These are phyloP conservation scores for Trichoderma harzianum DNA, from an alignment of 2,329 filamentous ascomycete genomes.

Conservation along the genomic window DNA sequence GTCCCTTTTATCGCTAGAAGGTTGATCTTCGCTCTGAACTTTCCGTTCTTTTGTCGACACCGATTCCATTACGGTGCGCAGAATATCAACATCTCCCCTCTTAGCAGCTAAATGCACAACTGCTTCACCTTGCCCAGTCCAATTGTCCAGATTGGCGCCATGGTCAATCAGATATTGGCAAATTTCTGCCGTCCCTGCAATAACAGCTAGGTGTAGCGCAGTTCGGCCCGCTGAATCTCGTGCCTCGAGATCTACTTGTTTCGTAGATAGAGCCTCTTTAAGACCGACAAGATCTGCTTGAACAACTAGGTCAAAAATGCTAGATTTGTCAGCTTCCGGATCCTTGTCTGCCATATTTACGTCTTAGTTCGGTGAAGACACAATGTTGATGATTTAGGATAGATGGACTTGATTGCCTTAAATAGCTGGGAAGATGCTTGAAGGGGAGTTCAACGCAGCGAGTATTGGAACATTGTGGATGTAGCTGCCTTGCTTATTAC, in stretches of 20 bases:
- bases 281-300: background rate
- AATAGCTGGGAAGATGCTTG: no score
- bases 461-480: background rate
- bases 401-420: background rate
- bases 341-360: background rate
- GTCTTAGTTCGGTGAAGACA: background rate
- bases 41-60: background rate
- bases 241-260: background rate
- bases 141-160: background rate
- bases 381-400: background rate
- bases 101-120: background rate
- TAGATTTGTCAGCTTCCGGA: no score
- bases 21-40: background rate
- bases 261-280: background rate
- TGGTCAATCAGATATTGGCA: background rate
- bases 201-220: background rate
- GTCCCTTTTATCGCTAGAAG: background rate
- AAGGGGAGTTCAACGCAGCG: background rate
- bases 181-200: background rate
- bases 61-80: background rate
- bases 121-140: conserved; percentile 1
- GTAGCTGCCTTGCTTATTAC: background rate
- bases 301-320: background rate
- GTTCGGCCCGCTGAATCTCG: background rate
- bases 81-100: background rate